Base-by-base conservation (phyloP, 1,139 yeast species). In the Zygoascus hellenicus region DNA sequence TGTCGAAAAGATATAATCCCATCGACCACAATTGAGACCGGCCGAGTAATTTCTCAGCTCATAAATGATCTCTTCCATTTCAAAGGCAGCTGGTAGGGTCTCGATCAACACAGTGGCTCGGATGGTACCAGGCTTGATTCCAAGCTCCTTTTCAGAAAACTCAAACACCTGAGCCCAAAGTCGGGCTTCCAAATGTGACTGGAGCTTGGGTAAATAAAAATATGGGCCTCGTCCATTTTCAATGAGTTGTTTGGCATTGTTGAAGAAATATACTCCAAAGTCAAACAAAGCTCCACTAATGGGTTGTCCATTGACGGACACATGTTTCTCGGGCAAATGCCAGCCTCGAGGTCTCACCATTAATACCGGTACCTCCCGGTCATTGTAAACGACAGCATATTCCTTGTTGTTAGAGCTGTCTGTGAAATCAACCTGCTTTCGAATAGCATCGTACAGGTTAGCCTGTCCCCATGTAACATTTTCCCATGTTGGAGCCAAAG, bases 291-390 rank as follows among this genome's bases (percentile, higher is more conserved):
- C 81, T 38, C 86, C 92, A 45, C 82, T 70, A 43, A 83, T 76
- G 47, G 87, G 83, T 66, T 79, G 82, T 44, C 87, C 88, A 60
- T 83, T 89, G 57, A 83, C 80, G 38, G 73, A 58, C 47, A 83
- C 74, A 65, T 83, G 90, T 67, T 77, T 78, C 68, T 83, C 92
- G 42, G 71, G 77, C 65, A 83, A 73, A 66, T 83, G 92, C 90
- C 90, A 83, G 49, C 92, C 90, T 67, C 92, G 77, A 54, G 92
- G 90, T 62, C 92, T 77, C 52, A 83, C 87, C 67, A 83, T 80
- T 63, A 83, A 72, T 37, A 90, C 83, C 51, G 90, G 90, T 52
- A 81, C 51, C 28, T 50, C 52, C 48, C 59, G 64, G 50, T 63
- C 66, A 26, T 56, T 49, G 54, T 80, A 75, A 71, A 70, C 54